phyloP scores from a whole-genome alignment of 2,329 filamentous ascomycete species.

The Pseudogymnoascus sp. region DNA sequence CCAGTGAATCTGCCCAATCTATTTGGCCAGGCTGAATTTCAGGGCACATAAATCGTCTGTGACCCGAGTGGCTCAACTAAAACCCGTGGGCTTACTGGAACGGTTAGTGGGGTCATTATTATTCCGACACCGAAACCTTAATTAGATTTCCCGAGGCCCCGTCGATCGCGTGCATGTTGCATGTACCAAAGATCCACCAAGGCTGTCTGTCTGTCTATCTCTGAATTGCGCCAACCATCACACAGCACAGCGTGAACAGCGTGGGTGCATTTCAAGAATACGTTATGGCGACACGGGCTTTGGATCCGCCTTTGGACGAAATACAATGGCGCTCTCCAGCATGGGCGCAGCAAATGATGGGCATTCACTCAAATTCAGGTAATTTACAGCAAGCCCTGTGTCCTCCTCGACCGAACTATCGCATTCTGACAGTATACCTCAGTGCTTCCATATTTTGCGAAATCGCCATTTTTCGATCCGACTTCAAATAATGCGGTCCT shows the following conservation, averaged over 20 bases:
- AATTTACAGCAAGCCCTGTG: slow-evolving; percentile 1
- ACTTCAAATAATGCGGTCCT: slow-evolving; percentile 63
- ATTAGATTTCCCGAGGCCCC: not conserved
- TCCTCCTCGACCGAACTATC: not conserved
- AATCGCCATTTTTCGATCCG: slow-evolving; percentile 61
- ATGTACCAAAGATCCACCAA: slow-evolving; percentile 10
- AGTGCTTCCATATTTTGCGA: slow-evolving; percentile 60
- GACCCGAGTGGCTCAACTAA: slow-evolving; percentile 3
- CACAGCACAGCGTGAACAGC: not conserved
- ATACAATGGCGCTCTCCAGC: slow-evolving; percentile 58
- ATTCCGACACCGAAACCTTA: slow-evolving; percentile 6
- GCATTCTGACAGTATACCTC: not conserved
- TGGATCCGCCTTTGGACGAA: slow-evolving; percentile 55
- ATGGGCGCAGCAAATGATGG: slow-evolving; percentile 42
- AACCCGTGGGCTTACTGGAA: not conserved
- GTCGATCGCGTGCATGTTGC: slow-evolving; percentile 1
- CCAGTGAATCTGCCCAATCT: not conserved
- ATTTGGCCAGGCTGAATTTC: not conserved
- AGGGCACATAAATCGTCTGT: not conserved
- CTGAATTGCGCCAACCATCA: slow-evolving; percentile 4
- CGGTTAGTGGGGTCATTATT: not conserved
- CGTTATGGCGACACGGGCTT: slow-evolving; percentile 3
- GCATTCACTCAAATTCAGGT: slow-evolving; percentile 53
- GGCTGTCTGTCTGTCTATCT: not conserved
- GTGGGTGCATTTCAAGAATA: not conserved